These are phyloP conservation scores for Blastocystis sp. DNA, from an alignment of 352 stramenopile species.

Conservation along the genomic window DNA sequence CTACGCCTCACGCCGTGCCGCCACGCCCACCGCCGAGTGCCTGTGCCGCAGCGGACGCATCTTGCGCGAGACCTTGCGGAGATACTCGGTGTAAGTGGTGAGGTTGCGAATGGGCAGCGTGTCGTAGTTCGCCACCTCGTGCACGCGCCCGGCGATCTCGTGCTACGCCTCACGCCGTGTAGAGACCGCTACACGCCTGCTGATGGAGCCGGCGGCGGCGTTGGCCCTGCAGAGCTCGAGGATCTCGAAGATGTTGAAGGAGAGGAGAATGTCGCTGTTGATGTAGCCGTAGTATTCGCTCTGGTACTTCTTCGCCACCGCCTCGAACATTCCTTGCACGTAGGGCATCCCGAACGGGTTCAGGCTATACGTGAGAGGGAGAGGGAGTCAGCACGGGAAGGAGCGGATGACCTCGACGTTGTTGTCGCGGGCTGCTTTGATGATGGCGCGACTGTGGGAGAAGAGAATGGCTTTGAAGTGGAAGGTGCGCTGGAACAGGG, in stretches of 20 bases:
- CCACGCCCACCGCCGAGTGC: constrained; percentile 16
- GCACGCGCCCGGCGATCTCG: constrained; percentile 30
- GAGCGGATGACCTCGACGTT: not conserved
- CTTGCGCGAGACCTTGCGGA: not conserved
- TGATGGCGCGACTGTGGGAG: not conserved
- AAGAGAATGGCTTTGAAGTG: constrained; percentile 13
- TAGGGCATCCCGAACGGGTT: constrained; percentile 33
- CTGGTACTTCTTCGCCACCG: not conserved
- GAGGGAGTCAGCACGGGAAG: not conserved
- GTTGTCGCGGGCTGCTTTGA: not conserved
- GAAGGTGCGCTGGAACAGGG: constrained; percentile 34
- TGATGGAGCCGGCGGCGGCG: constrained; percentile 13
- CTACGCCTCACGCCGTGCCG: not conserved
- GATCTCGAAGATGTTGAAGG: constrained; percentile 33
- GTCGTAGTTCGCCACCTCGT: constrained; percentile 8
- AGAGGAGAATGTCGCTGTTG: constrained; percentile 47
- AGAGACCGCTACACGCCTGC: not conserved
- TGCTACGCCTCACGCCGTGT: not conserved
- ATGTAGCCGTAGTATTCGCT: constrained; percentile 63
- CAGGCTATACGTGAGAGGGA: not conserved
- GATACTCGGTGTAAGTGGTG: not conserved
- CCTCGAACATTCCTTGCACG: not conserved
- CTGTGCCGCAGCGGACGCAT: not conserved
- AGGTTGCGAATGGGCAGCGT: not conserved
- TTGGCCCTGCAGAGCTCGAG: constrained; percentile 39